Conservation (phyloP, 2,329 filamentous ascomycete species). For the Alternaria viburni region DNA sequence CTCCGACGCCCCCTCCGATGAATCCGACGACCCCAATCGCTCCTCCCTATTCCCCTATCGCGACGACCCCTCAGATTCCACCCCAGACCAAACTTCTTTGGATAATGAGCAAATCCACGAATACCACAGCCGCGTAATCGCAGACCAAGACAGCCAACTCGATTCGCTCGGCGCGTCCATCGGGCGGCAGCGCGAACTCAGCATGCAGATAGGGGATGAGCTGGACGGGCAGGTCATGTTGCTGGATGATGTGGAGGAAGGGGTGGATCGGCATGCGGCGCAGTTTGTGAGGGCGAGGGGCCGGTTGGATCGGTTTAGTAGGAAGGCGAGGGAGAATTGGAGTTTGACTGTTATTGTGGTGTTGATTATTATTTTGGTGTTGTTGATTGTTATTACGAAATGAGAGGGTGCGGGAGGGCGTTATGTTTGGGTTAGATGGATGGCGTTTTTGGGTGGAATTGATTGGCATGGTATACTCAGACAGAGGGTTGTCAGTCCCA, state of each 20-base stretch:
- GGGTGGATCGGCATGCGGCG: conserved; percentile 79
- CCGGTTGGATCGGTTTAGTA: conserved; percentile 73
- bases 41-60: conserved; percentile 72
- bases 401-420: conserved; percentile 6
- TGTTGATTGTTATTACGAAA: conserved; percentile 74
- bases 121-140: conserved; percentile 80
- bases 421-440: background rate
- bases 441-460: background rate
- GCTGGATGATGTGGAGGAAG: conserved; percentile 85
- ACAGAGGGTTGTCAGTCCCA: background rate
- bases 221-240: conserved; percentile 87
- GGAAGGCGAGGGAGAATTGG: conserved; percentile 82
- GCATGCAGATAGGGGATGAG: conserved; percentile 95
- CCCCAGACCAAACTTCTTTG: conserved; percentile 63
- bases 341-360: conserved; percentile 82
- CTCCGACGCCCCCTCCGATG: conserved; percentile 62
- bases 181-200: conserved; percentile 85
- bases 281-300: conserved; percentile 77
- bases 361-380: conserved; percentile 79
- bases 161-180: conserved; percentile 87
- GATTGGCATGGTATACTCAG: background rate
- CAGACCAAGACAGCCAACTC: conserved; percentile 93
- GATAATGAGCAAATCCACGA: conserved; percentile 85
- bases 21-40: conserved; percentile 55
- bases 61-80: conserved; percentile 65